Conservation (phyloP, 257 asterid genomes). For the Prunella vulgaris region DNA sequence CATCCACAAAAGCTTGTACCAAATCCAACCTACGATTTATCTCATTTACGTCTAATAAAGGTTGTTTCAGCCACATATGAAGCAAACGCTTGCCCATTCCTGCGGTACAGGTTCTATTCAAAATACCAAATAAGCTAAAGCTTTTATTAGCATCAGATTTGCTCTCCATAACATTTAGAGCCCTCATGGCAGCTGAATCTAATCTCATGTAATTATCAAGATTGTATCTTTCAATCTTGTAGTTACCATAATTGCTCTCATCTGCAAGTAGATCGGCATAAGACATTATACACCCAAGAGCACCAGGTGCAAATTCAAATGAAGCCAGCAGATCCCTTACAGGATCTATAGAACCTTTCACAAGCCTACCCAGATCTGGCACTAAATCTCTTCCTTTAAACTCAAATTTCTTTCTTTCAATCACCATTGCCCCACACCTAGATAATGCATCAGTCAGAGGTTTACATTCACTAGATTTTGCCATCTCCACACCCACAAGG, state of each 20-base stretch:
- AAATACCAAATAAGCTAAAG: conserved; percentile 91
- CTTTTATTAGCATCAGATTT: conserved; percentile 93
- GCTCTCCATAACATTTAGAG: conserved; percentile 96
- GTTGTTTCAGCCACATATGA: conserved; percentile 95
- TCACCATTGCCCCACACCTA: conserved; percentile 86
- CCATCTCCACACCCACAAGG: conserved; percentile 63
- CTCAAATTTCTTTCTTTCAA: conserved; percentile 79
- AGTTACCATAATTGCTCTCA: conserved; percentile 85
- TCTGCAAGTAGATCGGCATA: conserved; percentile 86
- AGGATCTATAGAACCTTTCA: conserved; percentile 79
- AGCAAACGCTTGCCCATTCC: conserved; percentile 97
- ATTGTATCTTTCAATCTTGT: conserved; percentile 54
- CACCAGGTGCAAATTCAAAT: conserved; percentile 75
- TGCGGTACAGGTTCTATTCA: conserved; percentile 93
- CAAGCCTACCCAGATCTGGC: conserved; percentile 88
- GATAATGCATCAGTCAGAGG: conserved; percentile 71
- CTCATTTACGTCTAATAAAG: conserved; percentile 69
- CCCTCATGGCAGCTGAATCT: conserved; percentile 99
- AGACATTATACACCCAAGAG: conserved; percentile 68
- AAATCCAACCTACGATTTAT: conserved; percentile 77
- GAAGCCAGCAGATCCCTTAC: conserved; percentile 75
- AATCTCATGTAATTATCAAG: conserved; percentile 91
- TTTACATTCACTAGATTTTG: conserved; percentile 62
- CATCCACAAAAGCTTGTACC: conserved; percentile 94
- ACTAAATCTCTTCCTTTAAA: conserved; percentile 84